phyloP scores from a whole-genome alignment of 768 basidiomycete species.

The Phaeotremella fagi region DNA sequence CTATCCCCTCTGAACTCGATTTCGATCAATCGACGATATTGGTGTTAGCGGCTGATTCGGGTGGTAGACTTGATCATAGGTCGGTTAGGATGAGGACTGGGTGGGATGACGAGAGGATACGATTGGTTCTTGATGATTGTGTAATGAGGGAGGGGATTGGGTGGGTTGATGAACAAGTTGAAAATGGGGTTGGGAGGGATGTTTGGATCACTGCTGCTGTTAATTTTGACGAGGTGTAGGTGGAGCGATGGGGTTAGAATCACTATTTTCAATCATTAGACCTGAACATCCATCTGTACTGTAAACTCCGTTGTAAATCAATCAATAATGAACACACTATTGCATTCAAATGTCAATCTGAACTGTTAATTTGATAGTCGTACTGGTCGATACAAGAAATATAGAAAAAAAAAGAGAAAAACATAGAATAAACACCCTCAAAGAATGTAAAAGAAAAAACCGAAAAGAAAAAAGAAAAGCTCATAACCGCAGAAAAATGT shows the following conservation, averaged over 20 bases:
- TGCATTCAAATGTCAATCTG: too few relatives aligned
- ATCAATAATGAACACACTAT: too few relatives aligned
- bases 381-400: too few relatives aligned
- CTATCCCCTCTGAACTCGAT: constrained; percentile 83
- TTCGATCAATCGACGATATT: constrained; percentile 76
- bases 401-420: too few relatives aligned
- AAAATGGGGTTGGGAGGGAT: constrained; percentile 53
- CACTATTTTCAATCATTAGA: too few relatives aligned
- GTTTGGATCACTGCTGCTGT: constrained; percentile 89
- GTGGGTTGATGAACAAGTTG: constrained; percentile 91
- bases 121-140: constrained; percentile 80
- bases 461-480: too few relatives aligned
- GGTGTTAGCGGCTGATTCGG: constrained; percentile 54
- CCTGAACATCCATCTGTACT: too few relatives aligned
- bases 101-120: constrained; percentile 75
- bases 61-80: constrained; percentile 65
- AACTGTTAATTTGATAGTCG: too few relatives aligned
- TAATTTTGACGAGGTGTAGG: constrained; percentile 64
- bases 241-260: too few relatives aligned
- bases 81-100: constrained; percentile 58
- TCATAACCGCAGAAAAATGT: neutral
- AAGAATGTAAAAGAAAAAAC: too few relatives aligned
- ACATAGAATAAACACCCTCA: too few relatives aligned
- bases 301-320: too few relatives aligned
- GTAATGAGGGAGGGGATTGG: constrained; percentile 82